These are phyloP conservation scores for Dioscorea cayenensis DNA, from an alignment of 116 monocot genomes.

Conservation along the genomic window DNA sequence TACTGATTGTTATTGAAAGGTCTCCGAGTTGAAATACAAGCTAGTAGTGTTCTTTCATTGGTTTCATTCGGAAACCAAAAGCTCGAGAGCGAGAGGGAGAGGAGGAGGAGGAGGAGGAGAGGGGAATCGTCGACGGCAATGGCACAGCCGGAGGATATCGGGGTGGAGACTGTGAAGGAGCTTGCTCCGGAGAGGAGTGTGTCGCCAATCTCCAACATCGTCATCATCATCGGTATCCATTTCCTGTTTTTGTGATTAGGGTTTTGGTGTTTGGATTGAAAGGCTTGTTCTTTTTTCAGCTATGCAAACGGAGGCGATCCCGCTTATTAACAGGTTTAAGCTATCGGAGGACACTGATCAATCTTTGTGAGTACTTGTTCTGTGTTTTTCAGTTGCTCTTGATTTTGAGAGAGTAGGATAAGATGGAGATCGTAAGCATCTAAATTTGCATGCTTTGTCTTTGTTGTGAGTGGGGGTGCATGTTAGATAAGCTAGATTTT, in stretches of 20 bases:
- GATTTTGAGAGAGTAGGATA: not conserved
- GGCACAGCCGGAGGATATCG: slow-evolving; percentile 26
- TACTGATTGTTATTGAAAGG: too few relatives aligned
- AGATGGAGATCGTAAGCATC: not conserved
- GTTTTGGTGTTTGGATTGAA: slow-evolving; percentile 5
- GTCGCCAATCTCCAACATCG: slow-evolving; percentile 45
- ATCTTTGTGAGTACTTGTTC: slow-evolving; percentile 38
- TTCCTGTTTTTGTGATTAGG: not conserved
- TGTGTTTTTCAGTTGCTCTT: not conserved
- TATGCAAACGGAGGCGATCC: slow-evolving; percentile 91
- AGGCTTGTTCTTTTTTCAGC: slow-evolving; percentile 27
- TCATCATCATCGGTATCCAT: slow-evolving; percentile 61
- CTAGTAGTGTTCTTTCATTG: too few relatives aligned
- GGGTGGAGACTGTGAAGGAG: slow-evolving; percentile 3
- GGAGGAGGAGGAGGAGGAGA: too few relatives aligned
- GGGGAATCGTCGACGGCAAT: slow-evolving; percentile 14
- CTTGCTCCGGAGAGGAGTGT: not conserved
- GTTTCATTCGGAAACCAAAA: too few relatives aligned
- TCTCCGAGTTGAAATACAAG: too few relatives aligned
- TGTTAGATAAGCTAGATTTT: too few relatives aligned
- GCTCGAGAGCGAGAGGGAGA: too few relatives aligned
- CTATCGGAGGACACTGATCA: slow-evolving; percentile 44
- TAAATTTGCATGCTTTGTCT: too few relatives aligned
- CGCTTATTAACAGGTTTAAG: slow-evolving; percentile 62
- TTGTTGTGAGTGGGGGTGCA: too few relatives aligned